Percentiles rank a stretch among this genome's conserved stretches.
These are phyloP conservation scores for Plantago elongata DNA, from an alignment of 257 asterid genomes.

Conservation along the genomic window DNA sequence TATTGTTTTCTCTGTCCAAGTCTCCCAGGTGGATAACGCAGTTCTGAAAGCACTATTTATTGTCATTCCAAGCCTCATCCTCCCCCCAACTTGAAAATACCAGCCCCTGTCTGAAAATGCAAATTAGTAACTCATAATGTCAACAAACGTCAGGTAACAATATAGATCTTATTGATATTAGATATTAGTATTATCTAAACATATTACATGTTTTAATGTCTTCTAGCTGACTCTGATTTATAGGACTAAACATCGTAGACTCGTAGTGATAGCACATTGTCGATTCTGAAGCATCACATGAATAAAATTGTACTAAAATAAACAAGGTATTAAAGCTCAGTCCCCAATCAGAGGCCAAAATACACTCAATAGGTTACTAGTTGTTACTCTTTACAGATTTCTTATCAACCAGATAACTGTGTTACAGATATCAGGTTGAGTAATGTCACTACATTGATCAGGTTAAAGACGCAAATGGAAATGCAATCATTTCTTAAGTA, in stretches of 20 bases:
- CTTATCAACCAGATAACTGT: not conserved
- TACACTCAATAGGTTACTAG: not conserved
- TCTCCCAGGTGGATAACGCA: slow-evolving; percentile 72
- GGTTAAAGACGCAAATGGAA: not conserved
- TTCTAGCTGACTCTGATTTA: too few species aligned
- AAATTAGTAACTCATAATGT: slow-evolving; percentile 31
- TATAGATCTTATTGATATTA: too few species aligned
- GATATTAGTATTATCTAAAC: too few species aligned
- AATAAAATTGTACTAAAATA: too few species aligned
- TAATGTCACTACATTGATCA: not conserved
- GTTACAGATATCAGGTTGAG: not conserved
- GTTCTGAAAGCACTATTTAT: slow-evolving; percentile 54
- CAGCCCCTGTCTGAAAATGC: slow-evolving; percentile 89
- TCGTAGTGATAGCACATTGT: too few species aligned
- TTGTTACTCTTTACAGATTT: not conserved
- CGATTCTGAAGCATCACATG: too few species aligned
- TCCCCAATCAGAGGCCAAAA: not conserved
- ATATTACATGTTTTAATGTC: too few species aligned
- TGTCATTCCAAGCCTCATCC: slow-evolving; percentile 79
- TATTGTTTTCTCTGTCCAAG: slow-evolving; percentile 65
- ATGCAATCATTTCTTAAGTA: too few species aligned
- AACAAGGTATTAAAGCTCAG: not conserved
- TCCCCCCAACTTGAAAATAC: slow-evolving; percentile 83
- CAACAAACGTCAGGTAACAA: slow-evolving; percentile 2
- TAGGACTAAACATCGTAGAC: too few species aligned